Evolutionary conservation across 1,139 yeast genomes (phyloP).

Genomic region (Candida smagusa): DNA sequence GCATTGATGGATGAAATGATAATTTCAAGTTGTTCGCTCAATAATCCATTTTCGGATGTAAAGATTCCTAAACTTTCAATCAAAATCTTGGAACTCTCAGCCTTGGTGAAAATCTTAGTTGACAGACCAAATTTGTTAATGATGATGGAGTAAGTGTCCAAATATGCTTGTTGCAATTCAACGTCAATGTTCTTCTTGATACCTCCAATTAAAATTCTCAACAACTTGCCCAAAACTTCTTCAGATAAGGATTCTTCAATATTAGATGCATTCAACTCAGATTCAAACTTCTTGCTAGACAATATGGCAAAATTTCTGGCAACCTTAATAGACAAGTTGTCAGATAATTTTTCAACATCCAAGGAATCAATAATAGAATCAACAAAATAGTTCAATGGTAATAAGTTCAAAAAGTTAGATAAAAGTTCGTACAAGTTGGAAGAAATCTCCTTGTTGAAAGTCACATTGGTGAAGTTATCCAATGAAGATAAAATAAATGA

Average conservation of each 20-base stretch:
- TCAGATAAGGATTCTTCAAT: constrained; percentile 41
- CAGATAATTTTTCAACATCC: constrained; percentile 41
- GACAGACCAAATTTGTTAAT: constrained; percentile 59
- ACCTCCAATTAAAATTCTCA: constrained; percentile 48
- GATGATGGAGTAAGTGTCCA: constrained; percentile 66
- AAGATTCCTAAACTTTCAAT: constrained; percentile 49
- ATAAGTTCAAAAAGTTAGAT: constrained; percentile 58
- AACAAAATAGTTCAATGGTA: constrained; percentile 75
- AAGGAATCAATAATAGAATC: constrained; percentile 59
- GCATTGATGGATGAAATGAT: constrained; percentile 73
- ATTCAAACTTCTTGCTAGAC: constrained; percentile 66
- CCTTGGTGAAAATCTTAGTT: constrained; percentile 22
- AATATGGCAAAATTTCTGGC: constrained; percentile 57
- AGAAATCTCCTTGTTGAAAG: constrained; percentile 18
- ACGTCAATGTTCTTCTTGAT: constrained; percentile 36
- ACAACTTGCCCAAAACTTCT: constrained; percentile 41
- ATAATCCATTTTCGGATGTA: constrained; percentile 52
- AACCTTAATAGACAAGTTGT: constrained; percentile 33
- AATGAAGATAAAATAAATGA: constrained; percentile 35
- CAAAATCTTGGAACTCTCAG: constrained; percentile 46
- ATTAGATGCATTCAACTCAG: constrained; percentile 43
- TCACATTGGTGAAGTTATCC: constrained; percentile 25
- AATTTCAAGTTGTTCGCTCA: constrained; percentile 55
- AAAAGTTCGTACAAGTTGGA: constrained; percentile 45
- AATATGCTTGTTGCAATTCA: constrained; percentile 61